phyloP scores from a whole-genome alignment of 2,329 filamentous ascomycete species.

The Fusarium illudens region DNA sequence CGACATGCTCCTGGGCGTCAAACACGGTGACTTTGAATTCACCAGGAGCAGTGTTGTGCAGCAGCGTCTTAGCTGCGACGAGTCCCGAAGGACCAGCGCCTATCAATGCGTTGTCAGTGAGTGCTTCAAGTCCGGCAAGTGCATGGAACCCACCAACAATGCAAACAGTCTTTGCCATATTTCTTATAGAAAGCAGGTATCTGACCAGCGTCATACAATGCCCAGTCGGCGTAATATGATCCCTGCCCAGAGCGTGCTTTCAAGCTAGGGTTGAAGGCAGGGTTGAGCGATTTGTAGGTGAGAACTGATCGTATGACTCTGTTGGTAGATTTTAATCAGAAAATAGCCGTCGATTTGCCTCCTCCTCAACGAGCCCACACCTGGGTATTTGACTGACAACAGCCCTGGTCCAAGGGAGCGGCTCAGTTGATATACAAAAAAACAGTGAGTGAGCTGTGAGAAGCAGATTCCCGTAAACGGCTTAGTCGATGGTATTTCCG shows the following conservation, averaged over 20 bases:
- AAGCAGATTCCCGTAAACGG: conserved; percentile 24
- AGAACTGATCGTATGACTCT: neutral
- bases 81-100: conserved; percentile 75
- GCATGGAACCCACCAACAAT: conserved; percentile 48
- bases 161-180: conserved; percentile 53
- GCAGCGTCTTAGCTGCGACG: conserved; percentile 75
- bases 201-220: conserved; percentile 33
- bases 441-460: conserved; percentile 4
- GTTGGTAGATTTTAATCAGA: neutral
- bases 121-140: neutral
- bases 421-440: conserved; percentile 5
- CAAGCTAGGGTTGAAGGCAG: neutral
- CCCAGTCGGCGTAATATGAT: neutral
- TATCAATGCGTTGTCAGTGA: conserved; percentile 42
- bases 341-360: neutral
- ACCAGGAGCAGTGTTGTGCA: conserved; percentile 63
- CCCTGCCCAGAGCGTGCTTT: conserved; percentile 14
- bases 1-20: conserved; percentile 71
- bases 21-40: conserved; percentile 75
- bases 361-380: neutral
- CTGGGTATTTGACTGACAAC: neutral
- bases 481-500: conserved; percentile 27
- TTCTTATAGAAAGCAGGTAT: conserved; percentile 18
- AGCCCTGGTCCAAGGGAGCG: neutral
- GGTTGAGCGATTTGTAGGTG: conserved; percentile 39